Evolutionary conservation across 2,329 filamentous ascomycete genomes (phyloP).

Genomic region (Talaromyces sp.): DNA sequence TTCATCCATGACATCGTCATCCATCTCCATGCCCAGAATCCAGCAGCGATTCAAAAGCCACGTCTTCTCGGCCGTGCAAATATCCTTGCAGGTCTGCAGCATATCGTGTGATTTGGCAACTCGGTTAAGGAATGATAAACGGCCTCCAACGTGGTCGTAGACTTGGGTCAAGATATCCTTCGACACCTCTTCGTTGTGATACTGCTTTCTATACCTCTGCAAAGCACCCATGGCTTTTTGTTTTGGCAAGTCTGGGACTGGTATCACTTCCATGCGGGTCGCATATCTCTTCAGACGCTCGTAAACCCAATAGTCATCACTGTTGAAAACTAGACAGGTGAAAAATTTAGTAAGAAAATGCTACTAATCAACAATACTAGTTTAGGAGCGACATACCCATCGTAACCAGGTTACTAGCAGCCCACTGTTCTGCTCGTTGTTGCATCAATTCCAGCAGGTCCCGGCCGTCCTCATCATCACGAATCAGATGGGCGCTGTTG

Average conservation of each 20-base stretch:
- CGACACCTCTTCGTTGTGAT: constrained; percentile 59
- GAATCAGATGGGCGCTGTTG: constrained; percentile 86
- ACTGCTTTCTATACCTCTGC: constrained; percentile 71
- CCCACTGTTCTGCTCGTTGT: constrained; percentile 94
- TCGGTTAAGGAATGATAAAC: constrained; percentile 79
- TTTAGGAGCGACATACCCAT: constrained; percentile 34
- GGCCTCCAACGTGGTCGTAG: constrained; percentile 81
- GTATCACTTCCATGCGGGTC: constrained; percentile 89
- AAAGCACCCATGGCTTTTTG: constrained; percentile 71
- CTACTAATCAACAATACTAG: neutral
- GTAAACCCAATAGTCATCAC: constrained; percentile 98
- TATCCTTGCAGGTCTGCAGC: constrained; percentile 68
- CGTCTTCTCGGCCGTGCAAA: constrained; percentile 66
- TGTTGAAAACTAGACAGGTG: constrained; percentile 70
- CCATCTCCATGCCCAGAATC: constrained; percentile 71
- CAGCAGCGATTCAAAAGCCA: constrained; percentile 78
- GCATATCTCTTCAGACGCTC: constrained; percentile 88
- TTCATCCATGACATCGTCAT: constrained; percentile 97
- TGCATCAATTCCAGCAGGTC: constrained; percentile 92
- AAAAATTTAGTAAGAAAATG: neutral
- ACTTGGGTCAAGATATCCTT: constrained; percentile 63
- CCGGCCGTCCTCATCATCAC: constrained; percentile 87
- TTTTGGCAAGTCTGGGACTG: constrained; percentile 78
- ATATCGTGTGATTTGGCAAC: constrained; percentile 85
- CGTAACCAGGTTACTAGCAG: constrained; percentile 83